Evolutionary conservation across 345 rosid genomes (phyloP).

Genomic region (Lepidium africanum): DNA sequence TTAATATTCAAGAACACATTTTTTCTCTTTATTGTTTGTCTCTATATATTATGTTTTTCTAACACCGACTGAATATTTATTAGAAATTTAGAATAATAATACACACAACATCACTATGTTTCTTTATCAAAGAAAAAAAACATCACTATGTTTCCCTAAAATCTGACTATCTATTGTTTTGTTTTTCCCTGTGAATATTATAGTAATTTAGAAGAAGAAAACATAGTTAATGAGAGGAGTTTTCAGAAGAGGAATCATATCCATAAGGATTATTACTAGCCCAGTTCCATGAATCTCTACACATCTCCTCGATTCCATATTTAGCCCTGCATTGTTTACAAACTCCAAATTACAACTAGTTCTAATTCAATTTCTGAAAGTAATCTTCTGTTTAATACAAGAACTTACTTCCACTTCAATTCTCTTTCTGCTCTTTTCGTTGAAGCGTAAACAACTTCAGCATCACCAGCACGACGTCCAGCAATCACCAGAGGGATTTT

Average conservation of each 20-base stretch:
- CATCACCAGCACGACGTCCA: conserved; percentile 81
- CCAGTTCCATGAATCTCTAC: conserved; percentile 95
- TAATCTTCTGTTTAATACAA: background rate
- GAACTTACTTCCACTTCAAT: conserved; percentile 87
- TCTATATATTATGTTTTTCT: background rate
- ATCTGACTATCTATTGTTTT: background rate
- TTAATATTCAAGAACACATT: background rate
- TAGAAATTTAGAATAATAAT: background rate
- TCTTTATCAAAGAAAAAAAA: too few relatives aligned
- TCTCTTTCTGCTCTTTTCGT: conserved; percentile 68
- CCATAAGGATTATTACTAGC: conserved; percentile 92
- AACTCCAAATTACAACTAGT: background rate
- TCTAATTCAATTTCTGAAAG: background rate
- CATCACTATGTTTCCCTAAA: background rate
- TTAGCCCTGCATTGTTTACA: conserved; percentile 54
- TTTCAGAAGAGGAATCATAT: conserved; percentile 42
- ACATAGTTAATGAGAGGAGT: background rate
- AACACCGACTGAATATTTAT: background rate
- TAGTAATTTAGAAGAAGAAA: background rate
- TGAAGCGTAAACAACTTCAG: conserved; percentile 84
- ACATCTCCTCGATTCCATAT: conserved; percentile 82
- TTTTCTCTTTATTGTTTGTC: background rate
- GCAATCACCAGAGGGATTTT: conserved; percentile 67
- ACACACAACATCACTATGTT: background rate
- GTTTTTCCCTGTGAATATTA: background rate